A percentile compares a stretch with the other conserved stretches of the same genome.
Evolutionary conservation across 2,329 filamentous ascomycete genomes (phyloP).

Genomic region (Pseudogymnoascus sp.): DNA sequence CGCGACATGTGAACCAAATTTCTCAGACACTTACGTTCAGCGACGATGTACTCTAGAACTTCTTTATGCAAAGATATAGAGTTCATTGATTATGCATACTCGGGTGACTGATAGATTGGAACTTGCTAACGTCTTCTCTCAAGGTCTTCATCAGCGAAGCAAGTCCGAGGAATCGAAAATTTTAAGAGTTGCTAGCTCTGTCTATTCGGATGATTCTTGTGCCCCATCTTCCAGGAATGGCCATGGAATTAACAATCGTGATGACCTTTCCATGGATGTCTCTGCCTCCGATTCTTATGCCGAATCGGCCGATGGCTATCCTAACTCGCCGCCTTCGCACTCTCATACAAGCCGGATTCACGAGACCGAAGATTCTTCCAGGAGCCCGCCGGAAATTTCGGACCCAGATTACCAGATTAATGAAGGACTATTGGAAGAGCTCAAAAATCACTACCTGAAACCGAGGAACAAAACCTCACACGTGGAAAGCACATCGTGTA

Average conservation of each 20-base stretch:
- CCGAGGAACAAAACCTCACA: neutral
- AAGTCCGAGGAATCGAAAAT: neutral
- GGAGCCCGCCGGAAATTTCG: neutral
- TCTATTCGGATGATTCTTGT: neutral
- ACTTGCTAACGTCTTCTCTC: neutral
- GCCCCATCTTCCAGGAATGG: neutral
- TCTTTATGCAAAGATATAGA: neutral
- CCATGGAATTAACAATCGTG: neutral
- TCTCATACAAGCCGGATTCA: neutral
- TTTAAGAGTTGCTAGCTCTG: neutral
- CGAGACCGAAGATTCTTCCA: neutral
- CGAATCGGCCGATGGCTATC: neutral
- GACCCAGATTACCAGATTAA: neutral
- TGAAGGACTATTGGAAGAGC: neutral
- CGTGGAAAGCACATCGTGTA: neutral
- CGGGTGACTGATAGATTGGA: neutral
- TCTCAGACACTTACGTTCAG: neutral
- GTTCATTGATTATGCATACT: neutral
- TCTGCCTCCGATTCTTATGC: neutral
- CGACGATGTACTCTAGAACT: neutral
- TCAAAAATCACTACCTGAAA: slow-evolving; percentile 4
- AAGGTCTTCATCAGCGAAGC: neutral
- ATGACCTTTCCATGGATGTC: neutral
- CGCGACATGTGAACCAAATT: neutral
- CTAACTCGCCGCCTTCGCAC: neutral